phyloP scores from a whole-genome alignment of 352 stramenopile genomes.

The Globisporangium viniferum region DNA sequence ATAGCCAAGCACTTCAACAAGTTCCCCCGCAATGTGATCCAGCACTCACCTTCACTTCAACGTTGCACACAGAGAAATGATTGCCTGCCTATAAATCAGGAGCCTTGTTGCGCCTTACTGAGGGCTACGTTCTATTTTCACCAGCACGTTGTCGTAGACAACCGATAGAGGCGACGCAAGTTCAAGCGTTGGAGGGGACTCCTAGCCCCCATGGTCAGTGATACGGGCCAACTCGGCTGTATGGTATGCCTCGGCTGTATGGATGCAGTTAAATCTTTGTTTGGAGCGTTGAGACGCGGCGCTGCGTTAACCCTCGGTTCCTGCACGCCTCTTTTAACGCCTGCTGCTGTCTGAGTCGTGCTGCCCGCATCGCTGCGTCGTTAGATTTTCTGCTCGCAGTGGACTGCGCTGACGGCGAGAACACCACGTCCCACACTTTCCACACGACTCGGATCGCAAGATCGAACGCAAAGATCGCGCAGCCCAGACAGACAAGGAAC shows the following conservation, averaged over 20 bases:
- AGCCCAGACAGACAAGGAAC: constrained; percentile 22
- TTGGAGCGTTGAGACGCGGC: background rate
- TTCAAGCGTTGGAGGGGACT: too few species aligned
- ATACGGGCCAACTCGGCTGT: background rate
- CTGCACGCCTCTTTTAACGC: constrained; percentile 9
- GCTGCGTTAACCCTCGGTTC: constrained; percentile 5
- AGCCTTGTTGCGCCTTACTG: background rate
- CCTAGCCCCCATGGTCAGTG: too few species aligned
- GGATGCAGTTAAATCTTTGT: background rate
- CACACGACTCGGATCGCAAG: constrained; percentile 12
- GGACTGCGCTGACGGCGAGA: constrained; percentile 49
- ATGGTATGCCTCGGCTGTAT: too few species aligned
- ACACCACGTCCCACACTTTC: constrained; percentile 15
- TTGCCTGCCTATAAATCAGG: background rate
- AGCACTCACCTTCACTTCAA: background rate
- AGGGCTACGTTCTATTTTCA: too few species aligned
- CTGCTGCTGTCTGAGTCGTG: constrained; percentile 29
- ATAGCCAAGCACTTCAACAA: too few species aligned
- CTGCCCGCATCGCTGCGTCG: constrained; percentile 79
- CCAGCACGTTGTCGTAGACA: too few species aligned
- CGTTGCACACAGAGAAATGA: background rate
- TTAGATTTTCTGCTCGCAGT: constrained; percentile 13
- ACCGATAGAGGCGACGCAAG: too few species aligned
- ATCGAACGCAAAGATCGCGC: constrained; percentile 30
- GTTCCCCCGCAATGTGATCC: too few species aligned